phyloP scores from a whole-genome alignment of 2,329 filamentous ascomycete genomes.

The Curvularia lunata region DNA sequence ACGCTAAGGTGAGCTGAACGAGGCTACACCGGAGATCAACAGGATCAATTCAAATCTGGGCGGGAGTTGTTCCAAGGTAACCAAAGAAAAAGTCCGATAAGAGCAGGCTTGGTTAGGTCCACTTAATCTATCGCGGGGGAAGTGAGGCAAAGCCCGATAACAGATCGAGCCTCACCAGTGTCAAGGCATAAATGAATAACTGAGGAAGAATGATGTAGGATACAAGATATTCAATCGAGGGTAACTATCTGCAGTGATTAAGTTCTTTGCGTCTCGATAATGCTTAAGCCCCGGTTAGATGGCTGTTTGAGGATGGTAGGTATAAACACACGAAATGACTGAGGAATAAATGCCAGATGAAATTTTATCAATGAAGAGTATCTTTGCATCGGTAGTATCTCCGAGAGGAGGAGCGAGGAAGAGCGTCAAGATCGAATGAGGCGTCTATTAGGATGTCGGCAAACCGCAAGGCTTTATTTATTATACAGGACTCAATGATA shows the following conservation, averaged over 20 bases:
- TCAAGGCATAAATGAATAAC: background rate
- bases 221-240: too few relatives aligned
- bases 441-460: too few relatives aligned
- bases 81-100: background rate
- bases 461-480: background rate
- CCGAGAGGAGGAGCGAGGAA: too few relatives aligned
- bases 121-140: background rate
- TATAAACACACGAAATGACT: background rate
- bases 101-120: background rate
- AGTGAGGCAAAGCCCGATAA: background rate
- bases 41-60: background rate
- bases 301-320: background rate
- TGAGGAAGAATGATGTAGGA: too few relatives aligned
- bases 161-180: background rate
- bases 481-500: too few relatives aligned
- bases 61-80: background rate
- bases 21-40: background rate
- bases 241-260: too few relatives aligned
- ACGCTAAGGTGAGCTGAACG: constrained; percentile 1
- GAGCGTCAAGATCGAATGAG: background rate
- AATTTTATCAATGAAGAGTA: too few relatives aligned
- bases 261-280: background rate
- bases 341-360: too few relatives aligned
- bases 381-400: background rate
- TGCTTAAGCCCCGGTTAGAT: background rate